Conservation (phyloP, 352 stramenopile genomes). For the Phytophthora cactorum region DNA sequence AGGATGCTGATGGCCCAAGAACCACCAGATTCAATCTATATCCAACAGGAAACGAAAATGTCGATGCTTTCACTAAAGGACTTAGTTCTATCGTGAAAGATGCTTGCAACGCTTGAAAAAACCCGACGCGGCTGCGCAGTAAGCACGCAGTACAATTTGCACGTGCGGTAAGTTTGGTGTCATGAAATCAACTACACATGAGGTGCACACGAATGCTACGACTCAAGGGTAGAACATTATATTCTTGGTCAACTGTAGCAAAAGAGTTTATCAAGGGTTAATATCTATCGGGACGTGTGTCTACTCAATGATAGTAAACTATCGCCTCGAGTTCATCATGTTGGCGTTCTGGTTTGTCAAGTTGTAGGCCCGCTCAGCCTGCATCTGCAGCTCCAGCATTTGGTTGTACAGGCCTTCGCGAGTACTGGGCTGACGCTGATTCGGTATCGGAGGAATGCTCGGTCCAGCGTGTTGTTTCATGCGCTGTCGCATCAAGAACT, state of each 20-base stretch:
- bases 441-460: conserved; percentile 12
- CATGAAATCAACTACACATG: too few species aligned
- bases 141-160: too few species aligned
- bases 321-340: conserved; percentile 49
- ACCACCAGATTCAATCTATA: too few species aligned
- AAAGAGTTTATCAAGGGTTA: conserved; percentile 23
- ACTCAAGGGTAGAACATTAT: too few species aligned
- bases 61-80: too few species aligned
- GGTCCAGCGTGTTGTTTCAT: conserved; percentile 34
- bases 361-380: conserved; percentile 71
- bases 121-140: too few species aligned
- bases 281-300: conserved; percentile 18
- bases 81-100: too few species aligned
- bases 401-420: conserved; percentile 77
- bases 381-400: conserved; percentile 78
- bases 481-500: conserved; percentile 36
- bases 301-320: conserved; percentile 16
- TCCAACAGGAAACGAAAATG: too few species aligned
- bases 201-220: too few species aligned
- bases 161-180: too few species aligned
- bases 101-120: too few species aligned
- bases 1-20: too few species aligned
- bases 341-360: conserved; percentile 76
- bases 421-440: conserved; percentile 21
- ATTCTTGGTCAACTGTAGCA: not conserved